Conservation (phyloP, 2,329 filamentous ascomycete species). For the Apiospora phragmitis region DNA sequence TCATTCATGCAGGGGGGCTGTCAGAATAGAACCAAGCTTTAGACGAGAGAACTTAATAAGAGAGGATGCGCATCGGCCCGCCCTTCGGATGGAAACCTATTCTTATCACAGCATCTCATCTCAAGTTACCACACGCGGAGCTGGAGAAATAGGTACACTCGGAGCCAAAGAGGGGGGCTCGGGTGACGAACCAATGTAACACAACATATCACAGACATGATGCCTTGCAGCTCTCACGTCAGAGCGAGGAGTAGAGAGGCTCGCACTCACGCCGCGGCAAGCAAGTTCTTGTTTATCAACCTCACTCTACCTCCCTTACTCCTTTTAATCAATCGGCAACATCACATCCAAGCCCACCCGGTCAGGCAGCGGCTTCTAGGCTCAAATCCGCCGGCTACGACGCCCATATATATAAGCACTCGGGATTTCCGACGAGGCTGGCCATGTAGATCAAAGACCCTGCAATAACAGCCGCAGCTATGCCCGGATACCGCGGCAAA, state of each 20-base stretch:
- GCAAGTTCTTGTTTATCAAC: background rate
- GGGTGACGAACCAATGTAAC: background rate
- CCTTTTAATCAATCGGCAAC: background rate
- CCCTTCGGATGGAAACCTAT: background rate
- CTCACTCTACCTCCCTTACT: background rate
- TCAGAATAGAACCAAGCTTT: background rate
- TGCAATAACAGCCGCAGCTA: background rate
- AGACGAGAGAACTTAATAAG: background rate
- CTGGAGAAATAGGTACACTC: background rate
- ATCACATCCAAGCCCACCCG: background rate
- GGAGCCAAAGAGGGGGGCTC: background rate
- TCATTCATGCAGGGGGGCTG: background rate
- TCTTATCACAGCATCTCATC: background rate
- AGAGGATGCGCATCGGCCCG: background rate
- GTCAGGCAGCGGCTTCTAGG: background rate
- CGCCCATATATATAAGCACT: background rate
- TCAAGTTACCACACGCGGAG: background rate
- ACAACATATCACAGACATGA: background rate
- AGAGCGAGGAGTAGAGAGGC: background rate
- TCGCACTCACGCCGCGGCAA: background rate
- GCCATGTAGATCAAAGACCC: background rate
- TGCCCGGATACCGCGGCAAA: slow-evolving; percentile 20
- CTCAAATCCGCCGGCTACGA: background rate
- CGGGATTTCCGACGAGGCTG: background rate
- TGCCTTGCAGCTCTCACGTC: background rate